Evolutionary conservation across 139 green algal species (phyloP), one percentile per base, ranked within the genome.

Genomic region (Tetraselmis chui): DNA sequence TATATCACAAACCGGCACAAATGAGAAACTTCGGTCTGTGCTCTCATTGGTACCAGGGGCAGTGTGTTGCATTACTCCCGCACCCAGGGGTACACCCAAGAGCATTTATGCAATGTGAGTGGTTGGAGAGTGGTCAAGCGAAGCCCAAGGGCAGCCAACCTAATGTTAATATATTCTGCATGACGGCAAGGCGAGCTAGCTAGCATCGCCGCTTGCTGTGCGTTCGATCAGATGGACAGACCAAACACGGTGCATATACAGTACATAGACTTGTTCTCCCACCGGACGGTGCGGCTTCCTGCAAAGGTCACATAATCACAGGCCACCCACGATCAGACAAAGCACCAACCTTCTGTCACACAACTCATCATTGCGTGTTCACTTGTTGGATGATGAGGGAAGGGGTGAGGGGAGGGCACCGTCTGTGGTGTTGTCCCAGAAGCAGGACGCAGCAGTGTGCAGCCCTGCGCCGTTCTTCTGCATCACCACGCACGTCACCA

Each of bases 201-300:
- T n/a, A n/a, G n/a, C n/a, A n/a, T n/a, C n/a, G n/a, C n/a, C n/a
- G n/a, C n/a, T n/a, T n/a, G n/a, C n/a, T n/a, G n/a, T n/a, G n/a
- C n/a, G n/a, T n/a, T n/a, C n/a, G n/a, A n/a, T n/a, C n/a, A 67
- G 45, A 95, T 88, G 1, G 91, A 89, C 32, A 96, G 86, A 1
- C 91, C 93, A 83, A 96, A 96, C 0, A 95, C 93, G 26, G 93
- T 95, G 59, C 84, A 89, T 28, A 96, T 94, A 87, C 90, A 94
- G 83, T 94, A 96, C 88, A 96, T 92, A n/a, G 86, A 90, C 79
- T 96, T 96, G 86, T 95, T 96, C 87, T 96, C 93, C 93, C 92
- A 96, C 1, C 89, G 84, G 30, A 96, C 90, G 59, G 93, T 96
- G 1, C 91, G 83, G 86, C 89, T 95, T n/a, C 92, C 45, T 67